A percentile compares a stretch with the other conserved stretches of the same genome.
These are phyloP conservation scores for Colletotrichum kahawae DNA, from an alignment of 2,329 filamentous ascomycete species.

Conservation along the genomic window DNA sequence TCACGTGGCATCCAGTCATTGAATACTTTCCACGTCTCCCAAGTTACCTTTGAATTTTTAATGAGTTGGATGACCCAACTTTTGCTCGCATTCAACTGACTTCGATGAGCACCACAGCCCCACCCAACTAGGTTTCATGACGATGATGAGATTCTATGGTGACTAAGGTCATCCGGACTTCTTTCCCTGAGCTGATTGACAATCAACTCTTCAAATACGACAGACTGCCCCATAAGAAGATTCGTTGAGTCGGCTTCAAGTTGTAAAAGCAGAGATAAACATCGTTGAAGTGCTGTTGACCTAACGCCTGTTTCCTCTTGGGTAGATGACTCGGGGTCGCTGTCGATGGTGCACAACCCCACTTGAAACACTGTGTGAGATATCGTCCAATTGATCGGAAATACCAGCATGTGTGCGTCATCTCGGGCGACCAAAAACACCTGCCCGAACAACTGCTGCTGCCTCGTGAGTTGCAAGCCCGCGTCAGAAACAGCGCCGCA, in stretches of 20 bases:
- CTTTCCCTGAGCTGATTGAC: neutral
- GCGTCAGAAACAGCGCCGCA: neutral
- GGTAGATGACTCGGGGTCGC: neutral
- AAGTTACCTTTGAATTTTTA: neutral
- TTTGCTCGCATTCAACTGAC: neutral
- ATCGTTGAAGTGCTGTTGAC: neutral
- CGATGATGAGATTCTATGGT: neutral
- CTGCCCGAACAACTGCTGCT: neutral
- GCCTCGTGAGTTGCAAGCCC: neutral
- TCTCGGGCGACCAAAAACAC: neutral
- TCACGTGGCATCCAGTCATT: neutral
- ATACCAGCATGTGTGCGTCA: neutral
- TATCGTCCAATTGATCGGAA: neutral
- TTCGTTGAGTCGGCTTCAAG: neutral
- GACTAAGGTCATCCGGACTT: neutral
- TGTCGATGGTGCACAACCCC: neutral
- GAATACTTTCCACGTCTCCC: neutral
- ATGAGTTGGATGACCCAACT: neutral
- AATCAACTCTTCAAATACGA: neutral
- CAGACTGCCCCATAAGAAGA: neutral
- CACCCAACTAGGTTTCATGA: neutral
- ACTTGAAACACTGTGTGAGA: neutral
- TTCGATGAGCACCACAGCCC: neutral
- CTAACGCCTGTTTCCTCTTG: neutral
- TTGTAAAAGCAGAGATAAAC: neutral